Percentiles rank a stretch among this genome's conserved stretches.
Evolutionary conservation across 1,139 yeast genomes (phyloP).

Genomic region (Suhomyces terraborum): DNA sequence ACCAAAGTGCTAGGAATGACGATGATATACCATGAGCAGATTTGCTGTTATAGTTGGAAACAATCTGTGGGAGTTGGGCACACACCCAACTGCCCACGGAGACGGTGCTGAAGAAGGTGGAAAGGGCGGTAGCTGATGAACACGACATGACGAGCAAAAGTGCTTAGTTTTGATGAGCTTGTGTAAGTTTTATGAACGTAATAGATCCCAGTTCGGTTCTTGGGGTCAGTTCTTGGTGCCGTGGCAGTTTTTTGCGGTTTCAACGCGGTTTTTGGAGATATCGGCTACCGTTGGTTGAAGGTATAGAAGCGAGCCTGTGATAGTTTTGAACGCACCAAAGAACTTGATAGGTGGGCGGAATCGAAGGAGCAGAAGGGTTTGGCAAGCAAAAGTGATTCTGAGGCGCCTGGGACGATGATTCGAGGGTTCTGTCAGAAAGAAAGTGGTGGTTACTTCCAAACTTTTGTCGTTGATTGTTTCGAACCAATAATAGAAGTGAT

Average conservation of each 20-base stretch:
- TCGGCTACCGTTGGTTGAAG: no score
- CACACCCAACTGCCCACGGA: constrained; percentile 66
- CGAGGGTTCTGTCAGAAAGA: background rate
- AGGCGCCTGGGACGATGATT: background rate
- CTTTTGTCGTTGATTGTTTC: background rate
- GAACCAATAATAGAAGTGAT: constrained; percentile 1
- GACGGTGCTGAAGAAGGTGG: constrained; percentile 36
- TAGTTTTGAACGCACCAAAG: no score
- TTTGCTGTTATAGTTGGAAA: constrained; percentile 70
- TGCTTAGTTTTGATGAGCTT: no score
- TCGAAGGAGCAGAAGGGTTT: no score
- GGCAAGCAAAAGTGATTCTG: background rate
- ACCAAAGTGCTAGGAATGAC: constrained; percentile 76
- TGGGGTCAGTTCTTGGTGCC: no score
- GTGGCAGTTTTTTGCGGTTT: background rate
- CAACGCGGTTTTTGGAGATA: constrained; percentile 2
- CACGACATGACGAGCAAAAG: no score
- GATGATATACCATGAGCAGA: constrained; percentile 88
- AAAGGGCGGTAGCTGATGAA: constrained; percentile 18
- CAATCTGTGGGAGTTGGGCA: constrained; percentile 86
- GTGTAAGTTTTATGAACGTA: no score
- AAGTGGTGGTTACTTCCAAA: constrained; percentile 1
- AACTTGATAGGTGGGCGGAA: background rate
- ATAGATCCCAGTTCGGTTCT: no score
- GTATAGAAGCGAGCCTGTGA: no score